Base-by-base conservation (phyloP, 805 yeast genomes). In the Wickerhamomyces hampshirensis region DNA sequence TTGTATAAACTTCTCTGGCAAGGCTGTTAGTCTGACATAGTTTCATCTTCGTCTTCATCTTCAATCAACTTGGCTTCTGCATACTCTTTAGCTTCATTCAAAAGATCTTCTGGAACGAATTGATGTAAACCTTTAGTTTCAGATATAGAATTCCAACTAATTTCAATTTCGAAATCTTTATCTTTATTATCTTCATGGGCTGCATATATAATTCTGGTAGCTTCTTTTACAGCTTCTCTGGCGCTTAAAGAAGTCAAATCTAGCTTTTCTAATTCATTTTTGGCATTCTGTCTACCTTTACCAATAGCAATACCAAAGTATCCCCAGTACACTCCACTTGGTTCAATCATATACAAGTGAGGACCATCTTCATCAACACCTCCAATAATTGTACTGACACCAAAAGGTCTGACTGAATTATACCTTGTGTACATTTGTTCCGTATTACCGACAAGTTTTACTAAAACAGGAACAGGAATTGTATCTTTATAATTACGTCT, bases 171-270 rank as follows among this genome's bases (percentile, higher is more conserved):
- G 58, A 88, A 93, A 42, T 89, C 98, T 63, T 91, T 93, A 59
- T 93, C 98, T 62, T 91, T 93, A 63, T 88, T 87, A 56, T 93
- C 98, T 65, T 93, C 99, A 56, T 94, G 98, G 2, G 98, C 97
- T 46, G 82, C 69, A 55, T 87, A 84, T 53, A 93, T 84, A 57
- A 93, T 88, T 60, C 82, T 83, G 5, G 98, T 98, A 23, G 97
- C 98, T 56, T 84, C 84, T 52, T 84, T 88, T 26, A 93, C 83
- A 5, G 96, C 98, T 15, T 89, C 95, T 48, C 64, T 74, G 4
- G 80, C 84, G 7, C 80, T 66, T 47, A 94, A 65, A 46, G 71
- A 75, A 36, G 78, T 80, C 43, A 79, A 68, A 47, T 86, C 59
- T 40, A 93, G 69, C 62, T 93, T 93, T 63, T 93, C 99, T 50